Percentiles rank a stretch among this genome's conserved stretches.
Conservation (phyloP, 1,139 yeast species). For the Geotrichum australiense region DNA sequence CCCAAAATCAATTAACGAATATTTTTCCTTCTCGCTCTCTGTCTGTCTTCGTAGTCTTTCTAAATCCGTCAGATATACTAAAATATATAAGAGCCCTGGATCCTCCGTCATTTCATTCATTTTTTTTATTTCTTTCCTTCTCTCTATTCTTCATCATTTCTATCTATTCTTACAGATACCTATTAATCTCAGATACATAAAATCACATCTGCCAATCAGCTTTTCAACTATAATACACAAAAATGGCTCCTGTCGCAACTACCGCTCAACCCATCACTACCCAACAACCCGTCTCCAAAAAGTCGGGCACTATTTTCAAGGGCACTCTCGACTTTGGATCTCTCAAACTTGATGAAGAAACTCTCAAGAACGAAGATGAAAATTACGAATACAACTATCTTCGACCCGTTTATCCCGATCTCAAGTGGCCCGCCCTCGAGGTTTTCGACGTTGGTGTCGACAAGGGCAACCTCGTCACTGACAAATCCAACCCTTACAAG, state of each 20-base stretch:
- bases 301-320: slow-evolving; percentile 9
- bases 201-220: no score
- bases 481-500: slow-evolving; percentile 33
- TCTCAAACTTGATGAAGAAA: slow-evolving; percentile 10
- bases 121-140: no score
- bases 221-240: not conserved
- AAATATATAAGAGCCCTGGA: no score
- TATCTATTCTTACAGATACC: no score
- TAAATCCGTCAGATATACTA: no score
- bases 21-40: no score
- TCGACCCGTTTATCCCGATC: slow-evolving; percentile 32
- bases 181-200: no score
- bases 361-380: slow-evolving; percentile 11
- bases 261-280: slow-evolving; percentile 1
- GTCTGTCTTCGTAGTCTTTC: no score
- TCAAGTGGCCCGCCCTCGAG: slow-evolving; percentile 27
- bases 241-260: slow-evolving; percentile 14
- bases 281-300: not conserved
- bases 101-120: no score
- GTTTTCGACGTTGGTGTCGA: slow-evolving; percentile 22
- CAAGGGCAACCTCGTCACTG: slow-evolving; percentile 18
- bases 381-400: slow-evolving; percentile 17
- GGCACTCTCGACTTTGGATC: slow-evolving; percentile 14
- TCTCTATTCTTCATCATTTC: no score
- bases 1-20: no score